A percentile compares a stretch with the other conserved stretches of the same genome.
phyloP scores from a whole-genome alignment of 306 rosid genomes.

The Comarum palustre region DNA sequence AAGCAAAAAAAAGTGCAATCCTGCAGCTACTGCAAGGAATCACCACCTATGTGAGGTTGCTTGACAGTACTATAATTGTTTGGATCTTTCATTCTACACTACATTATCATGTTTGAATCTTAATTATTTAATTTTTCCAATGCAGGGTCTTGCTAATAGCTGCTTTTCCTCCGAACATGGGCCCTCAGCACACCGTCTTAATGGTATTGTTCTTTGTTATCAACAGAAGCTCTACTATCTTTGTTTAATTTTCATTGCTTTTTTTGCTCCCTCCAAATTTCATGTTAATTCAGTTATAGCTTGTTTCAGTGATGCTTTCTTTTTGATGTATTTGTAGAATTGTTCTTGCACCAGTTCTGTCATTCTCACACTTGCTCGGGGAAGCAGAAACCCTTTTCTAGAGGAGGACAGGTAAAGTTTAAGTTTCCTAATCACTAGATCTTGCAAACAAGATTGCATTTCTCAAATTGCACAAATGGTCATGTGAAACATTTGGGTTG shows the following conservation, averaged over 20 bases:
- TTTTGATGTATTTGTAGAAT: constrained; percentile 46
- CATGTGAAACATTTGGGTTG: constrained; percentile 13
- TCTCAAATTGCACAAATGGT: constrained; percentile 14
- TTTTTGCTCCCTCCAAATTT: neutral
- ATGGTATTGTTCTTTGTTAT: constrained; percentile 45
- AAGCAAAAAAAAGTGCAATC: constrained; percentile 74
- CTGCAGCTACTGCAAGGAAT: constrained; percentile 73
- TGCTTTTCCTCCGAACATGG: constrained; percentile 72
- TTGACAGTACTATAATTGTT: constrained; percentile 18
- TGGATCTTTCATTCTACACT: neutral
- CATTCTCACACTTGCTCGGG: constrained; percentile 84
- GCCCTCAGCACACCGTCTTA: constrained; percentile 74
- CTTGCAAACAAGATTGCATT: constrained; percentile 17
- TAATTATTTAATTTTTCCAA: constrained; percentile 21
- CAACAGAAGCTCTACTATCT: constrained; percentile 17
- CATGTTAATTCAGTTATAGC: neutral
- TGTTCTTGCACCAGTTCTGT: constrained; percentile 92
- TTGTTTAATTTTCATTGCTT: neutral
- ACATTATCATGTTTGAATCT: neutral
- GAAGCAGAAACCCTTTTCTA: constrained; percentile 71
- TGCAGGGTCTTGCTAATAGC: constrained; percentile 73
- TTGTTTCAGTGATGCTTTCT: constrained; percentile 26
- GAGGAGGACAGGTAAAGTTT: constrained; percentile 77
- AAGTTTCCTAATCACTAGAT: constrained; percentile 15
- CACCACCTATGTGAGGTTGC: constrained; percentile 93